Evolutionary conservation across 2,329 filamentous ascomycete genomes (phyloP).

Genomic region (Botrytis porri): DNA sequence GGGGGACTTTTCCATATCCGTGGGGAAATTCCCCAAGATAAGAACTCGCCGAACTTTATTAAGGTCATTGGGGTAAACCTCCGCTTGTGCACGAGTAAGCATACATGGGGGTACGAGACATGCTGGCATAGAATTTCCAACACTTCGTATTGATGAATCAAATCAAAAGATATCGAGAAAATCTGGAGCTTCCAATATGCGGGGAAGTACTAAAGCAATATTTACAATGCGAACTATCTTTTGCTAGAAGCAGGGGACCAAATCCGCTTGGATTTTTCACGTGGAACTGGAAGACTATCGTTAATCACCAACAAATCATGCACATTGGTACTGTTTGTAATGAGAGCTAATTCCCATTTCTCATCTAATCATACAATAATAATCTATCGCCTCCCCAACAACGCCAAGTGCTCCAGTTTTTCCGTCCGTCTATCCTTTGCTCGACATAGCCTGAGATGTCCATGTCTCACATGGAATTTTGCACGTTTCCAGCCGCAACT

Average conservation of each 20-base stretch:
- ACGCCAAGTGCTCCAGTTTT: constrained; percentile 4
- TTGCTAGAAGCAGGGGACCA: not conserved
- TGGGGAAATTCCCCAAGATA: constrained; percentile 16
- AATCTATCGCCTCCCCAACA: not conserved
- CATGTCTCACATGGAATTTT: not conserved
- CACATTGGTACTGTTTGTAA: not conserved
- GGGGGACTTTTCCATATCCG: not conserved
- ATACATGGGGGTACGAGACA: not conserved
- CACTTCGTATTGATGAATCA: not conserved
- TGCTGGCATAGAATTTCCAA: not conserved
- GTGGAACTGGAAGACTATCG: not conserved
- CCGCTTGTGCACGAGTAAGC: not conserved
- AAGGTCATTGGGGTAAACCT: not conserved
- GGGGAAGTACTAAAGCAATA: not conserved
- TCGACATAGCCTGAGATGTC: not conserved
- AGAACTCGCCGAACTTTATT: not conserved
- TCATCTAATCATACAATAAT: not conserved
- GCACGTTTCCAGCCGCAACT: not conserved
- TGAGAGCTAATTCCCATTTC: not conserved
- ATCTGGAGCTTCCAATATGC: not conserved
- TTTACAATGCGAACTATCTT: not conserved
- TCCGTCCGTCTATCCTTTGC: not conserved
- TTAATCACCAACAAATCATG: not conserved
- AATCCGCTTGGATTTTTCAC: constrained; percentile 2
- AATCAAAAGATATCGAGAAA: not conserved